These are phyloP conservation scores for Hygrophila difformis DNA, from an alignment of 257 asterid species.

Conservation along the genomic window DNA sequence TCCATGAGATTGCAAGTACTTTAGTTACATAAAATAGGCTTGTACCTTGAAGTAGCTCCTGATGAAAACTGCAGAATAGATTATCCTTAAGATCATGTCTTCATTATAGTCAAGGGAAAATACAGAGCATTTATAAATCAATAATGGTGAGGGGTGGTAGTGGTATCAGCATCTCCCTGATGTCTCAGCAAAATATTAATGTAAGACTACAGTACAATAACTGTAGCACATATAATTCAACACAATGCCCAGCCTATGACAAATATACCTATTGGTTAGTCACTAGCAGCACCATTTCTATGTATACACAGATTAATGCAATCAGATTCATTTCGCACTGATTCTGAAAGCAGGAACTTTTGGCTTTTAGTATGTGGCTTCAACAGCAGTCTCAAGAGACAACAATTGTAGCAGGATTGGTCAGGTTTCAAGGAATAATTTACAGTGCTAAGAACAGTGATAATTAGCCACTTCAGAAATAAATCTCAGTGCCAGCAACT, in stretches of 20 bases:
- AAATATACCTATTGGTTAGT: neutral
- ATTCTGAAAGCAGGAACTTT: neutral
- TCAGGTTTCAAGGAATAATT: neutral
- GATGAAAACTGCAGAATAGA: slow-evolving; percentile 75
- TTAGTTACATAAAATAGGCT: neutral
- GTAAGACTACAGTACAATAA: too few species aligned
- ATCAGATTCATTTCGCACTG: neutral
- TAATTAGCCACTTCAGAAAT: slow-evolving; percentile 1
- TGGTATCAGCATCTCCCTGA: too few species aligned
- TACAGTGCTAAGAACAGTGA: slow-evolving; percentile 8
- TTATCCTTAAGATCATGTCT: slow-evolving; percentile 87
- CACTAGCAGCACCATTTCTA: too few species aligned
- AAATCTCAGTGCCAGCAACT: neutral
- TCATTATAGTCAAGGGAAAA: slow-evolving; percentile 44
- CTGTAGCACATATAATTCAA: too few species aligned
- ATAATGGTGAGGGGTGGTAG: too few species aligned
- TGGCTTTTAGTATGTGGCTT: neutral
- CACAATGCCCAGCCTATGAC: too few species aligned
- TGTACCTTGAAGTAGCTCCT: slow-evolving; percentile 73
- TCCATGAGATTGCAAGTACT: too few species aligned
- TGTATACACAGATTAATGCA: too few species aligned
- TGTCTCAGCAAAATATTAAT: neutral
- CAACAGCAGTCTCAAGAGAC: neutral
- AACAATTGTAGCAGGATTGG: neutral
- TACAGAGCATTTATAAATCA: neutral